A percentile compares a stretch with the other conserved stretches of the same genome.
phyloP scores from a whole-genome alignment of 108 stramenopile genomes.

The Cyclostephanos invisitatus region DNA sequence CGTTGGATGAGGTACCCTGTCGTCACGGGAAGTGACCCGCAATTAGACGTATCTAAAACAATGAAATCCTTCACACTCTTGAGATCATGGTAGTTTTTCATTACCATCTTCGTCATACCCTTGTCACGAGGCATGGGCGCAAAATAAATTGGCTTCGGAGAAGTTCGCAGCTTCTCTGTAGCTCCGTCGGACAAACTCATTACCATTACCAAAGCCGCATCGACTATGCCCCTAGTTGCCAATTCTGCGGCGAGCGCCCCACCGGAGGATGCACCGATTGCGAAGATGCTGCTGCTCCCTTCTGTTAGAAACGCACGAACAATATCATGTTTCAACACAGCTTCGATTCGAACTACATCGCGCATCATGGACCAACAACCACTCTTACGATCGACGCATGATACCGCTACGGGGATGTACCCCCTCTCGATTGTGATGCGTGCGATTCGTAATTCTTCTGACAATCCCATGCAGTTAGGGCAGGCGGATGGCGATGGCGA shows the following conservation, averaged over 20 bases:
- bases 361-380: slow-evolving; percentile 41
- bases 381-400: slow-evolving; percentile 27
- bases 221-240: slow-evolving; percentile 23
- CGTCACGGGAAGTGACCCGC: slow-evolving; percentile 50
- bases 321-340: slow-evolving; percentile 18
- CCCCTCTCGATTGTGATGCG: slow-evolving; percentile 38
- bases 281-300: slow-evolving; percentile 14
- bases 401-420: slow-evolving; percentile 47
- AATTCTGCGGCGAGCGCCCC: slow-evolving; percentile 49
- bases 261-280: slow-evolving; percentile 57
- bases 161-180: slow-evolving; percentile 11
- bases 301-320: slow-evolving; percentile 1
- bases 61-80: slow-evolving; percentile 21
- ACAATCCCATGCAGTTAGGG: slow-evolving; percentile 49
- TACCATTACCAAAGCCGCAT: slow-evolving; percentile 52
- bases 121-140: slow-evolving; percentile 57
- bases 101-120: slow-evolving; percentile 14
- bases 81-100: slow-evolving; percentile 37
- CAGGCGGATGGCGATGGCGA: slow-evolving; percentile 38
- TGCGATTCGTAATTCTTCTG: slow-evolving; percentile 52
- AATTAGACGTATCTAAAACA: slow-evolving; percentile 37
- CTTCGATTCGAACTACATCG: slow-evolving; percentile 32
- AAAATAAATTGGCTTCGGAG: slow-evolving; percentile 40
- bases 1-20: slow-evolving; percentile 39
- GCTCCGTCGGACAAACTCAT: slow-evolving; percentile 34